Conservation (phyloP, 345 rosid genomes). For the Triadica sebifera region DNA sequence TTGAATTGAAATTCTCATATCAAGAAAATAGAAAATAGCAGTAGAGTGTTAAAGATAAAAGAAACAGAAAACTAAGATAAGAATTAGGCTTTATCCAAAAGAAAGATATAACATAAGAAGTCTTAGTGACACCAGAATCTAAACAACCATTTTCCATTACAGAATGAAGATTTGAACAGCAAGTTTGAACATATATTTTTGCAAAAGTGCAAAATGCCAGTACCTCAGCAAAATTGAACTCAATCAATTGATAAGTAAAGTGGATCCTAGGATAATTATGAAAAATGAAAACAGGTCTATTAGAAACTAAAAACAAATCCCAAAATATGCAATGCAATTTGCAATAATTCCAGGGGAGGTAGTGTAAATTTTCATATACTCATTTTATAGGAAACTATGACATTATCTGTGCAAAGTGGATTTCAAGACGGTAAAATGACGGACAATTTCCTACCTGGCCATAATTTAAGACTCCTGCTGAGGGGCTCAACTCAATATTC, state of each 20-base stretch:
- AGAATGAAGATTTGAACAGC: too few species aligned
- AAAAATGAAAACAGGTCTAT: neutral
- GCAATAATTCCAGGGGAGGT: neutral
- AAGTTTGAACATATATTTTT: neutral
- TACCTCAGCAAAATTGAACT: neutral
- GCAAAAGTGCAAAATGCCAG: neutral
- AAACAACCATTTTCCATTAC: too few species aligned
- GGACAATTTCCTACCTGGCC: conserved; percentile 61
- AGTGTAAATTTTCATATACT: neutral
- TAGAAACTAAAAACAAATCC: neutral
- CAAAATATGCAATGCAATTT: neutral
- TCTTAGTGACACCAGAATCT: too few species aligned
- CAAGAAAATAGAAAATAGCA: neutral
- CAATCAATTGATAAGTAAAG: too few species aligned
- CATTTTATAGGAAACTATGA: neutral
- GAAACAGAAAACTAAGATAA: neutral
- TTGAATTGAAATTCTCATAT: neutral
- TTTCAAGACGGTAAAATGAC: neutral
- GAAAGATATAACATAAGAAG: neutral
- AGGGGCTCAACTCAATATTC: conserved; percentile 82
- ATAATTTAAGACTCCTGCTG: conserved; percentile 86
- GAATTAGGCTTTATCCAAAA: neutral
- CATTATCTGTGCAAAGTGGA: neutral
- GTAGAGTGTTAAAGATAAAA: neutral
- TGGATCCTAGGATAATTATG: too few species aligned